Percentiles rank a stretch among this genome's conserved stretches.
phyloP scores from a whole-genome alignment of 169 alveolate genomes.

The Ichthyophthirius multifiliis region DNA sequence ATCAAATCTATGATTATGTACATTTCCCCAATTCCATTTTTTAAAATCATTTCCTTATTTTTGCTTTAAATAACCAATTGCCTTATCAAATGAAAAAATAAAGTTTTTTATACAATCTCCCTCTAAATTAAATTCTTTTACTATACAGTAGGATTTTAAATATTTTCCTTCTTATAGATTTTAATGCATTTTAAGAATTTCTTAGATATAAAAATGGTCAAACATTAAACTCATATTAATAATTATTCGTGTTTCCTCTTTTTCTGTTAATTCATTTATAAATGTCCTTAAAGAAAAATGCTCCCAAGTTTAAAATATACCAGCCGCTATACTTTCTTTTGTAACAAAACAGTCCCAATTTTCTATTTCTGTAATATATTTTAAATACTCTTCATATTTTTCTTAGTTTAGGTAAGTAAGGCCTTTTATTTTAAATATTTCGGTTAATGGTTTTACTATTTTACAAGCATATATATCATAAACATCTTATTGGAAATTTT shows the following conservation, averaged over 20 bases:
- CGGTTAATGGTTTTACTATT: neutral
- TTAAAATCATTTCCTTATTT: conserved; percentile 7
- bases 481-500: conserved; percentile 56
- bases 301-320: conserved; percentile 10
- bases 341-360: conserved; percentile 21
- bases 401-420: neutral
- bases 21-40: conserved; percentile 33
- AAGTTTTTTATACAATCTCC: conserved; percentile 26
- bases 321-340: conserved; percentile 14
- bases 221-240: conserved; percentile 4
- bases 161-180: neutral
- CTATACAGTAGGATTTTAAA: neutral
- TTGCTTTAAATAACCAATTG: neutral
- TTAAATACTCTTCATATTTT: neutral
- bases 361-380: neutral
- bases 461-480: conserved; percentile 65
- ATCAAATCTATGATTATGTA: conserved; percentile 8
- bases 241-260: neutral
- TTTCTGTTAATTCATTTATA: conserved; percentile 2
- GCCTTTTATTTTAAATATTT: neutral
- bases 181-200: neutral
- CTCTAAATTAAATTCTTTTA: neutral
- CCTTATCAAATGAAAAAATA: conserved; percentile 10
- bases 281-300: neutral
- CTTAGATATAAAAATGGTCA: neutral